Conservation (phyloP, 208 protist genomes). For the Leptomonas pyrrhocoris region DNA sequence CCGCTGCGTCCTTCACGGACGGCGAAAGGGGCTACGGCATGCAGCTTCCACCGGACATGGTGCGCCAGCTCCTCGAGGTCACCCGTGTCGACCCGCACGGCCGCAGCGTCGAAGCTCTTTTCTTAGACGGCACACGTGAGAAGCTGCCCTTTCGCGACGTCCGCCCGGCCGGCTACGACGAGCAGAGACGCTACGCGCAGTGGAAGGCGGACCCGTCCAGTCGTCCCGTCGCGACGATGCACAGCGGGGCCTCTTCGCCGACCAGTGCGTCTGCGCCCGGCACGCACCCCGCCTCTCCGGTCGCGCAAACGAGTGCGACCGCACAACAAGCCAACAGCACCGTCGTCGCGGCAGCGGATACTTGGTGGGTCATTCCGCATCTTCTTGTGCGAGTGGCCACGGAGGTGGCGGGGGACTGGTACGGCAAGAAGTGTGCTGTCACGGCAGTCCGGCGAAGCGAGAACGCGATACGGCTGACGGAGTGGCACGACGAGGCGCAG, state of each 20-base stretch:
- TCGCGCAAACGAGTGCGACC: not conserved
- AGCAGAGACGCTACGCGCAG: conserved; percentile 50
- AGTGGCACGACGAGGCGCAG: conserved; percentile 11
- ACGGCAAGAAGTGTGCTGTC: conserved; percentile 77
- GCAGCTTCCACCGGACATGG: conserved; percentile 50
- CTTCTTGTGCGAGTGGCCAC: conserved; percentile 77
- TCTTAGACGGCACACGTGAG: conserved; percentile 61
- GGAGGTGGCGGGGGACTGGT: conserved; percentile 55
- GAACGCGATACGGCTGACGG: conserved; percentile 54
- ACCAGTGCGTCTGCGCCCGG: conserved; percentile 5
- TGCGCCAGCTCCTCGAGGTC: conserved; percentile 62
- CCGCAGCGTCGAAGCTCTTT: conserved; percentile 62
- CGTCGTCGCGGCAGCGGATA: not conserved
- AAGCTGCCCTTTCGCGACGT: conserved; percentile 61
- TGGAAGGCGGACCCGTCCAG: conserved; percentile 79
- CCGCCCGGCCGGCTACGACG: conserved; percentile 77
- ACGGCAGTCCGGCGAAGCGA: conserved; percentile 47
- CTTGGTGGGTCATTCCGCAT: conserved; percentile 81
- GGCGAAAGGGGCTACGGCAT: conserved; percentile 69
- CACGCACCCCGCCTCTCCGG: not conserved
- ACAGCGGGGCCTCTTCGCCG: conserved; percentile 22
- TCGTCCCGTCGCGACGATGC: conserved; percentile 50
- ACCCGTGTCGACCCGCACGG: conserved; percentile 54
- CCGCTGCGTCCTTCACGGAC: conserved; percentile 39
- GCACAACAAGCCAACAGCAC: not conserved